Base-by-base conservation (phyloP, 805 yeast species). In the Kuraishia borneana region DNA sequence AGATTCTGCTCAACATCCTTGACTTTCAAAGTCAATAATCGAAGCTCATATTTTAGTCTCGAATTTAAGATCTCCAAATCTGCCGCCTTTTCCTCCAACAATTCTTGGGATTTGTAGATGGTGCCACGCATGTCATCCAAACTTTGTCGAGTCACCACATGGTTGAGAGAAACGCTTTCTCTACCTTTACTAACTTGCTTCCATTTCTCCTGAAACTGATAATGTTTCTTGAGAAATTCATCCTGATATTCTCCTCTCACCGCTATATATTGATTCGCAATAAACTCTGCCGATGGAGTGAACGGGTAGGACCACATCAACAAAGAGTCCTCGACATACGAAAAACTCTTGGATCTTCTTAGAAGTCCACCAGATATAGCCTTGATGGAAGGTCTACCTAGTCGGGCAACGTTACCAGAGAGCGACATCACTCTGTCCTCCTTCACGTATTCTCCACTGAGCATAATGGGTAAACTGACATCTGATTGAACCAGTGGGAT, bases 1-100 rank as follows among this genome's bases (percentile, higher is more conserved):
- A 57, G 40, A 30, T 76, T 65, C 19, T 75, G 76, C 43, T 77
- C 83, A 6, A 80, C 77, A 44, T 82, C 92, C 30, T 71, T 65
- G 31, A 82, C 66, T 42, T 80, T 75, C 17, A 70, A 66, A 21
- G 66, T 66, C 21, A 82, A 51, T 28, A 76, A 57, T 16, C 81
- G 55, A 30, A 76, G 58, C 47, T 82, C 89, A 50, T 82, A 82
- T 43, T 73, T 71, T 33, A 82, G 50, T 40, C 77, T 61, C 3
- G 83, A 76, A 22, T 72, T 68, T 33, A 73, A 54, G 6, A 76
- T 68, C 33, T 68, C 70, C 13, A 76, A 56, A 39, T 76, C 80
- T 18, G 54, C 50, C 34, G 67, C 48, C 38, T 66, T 69, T 20
- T 55, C 48, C 6, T 58, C 52, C 10, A 65, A 42, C 17, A 60